A percentile compares a stretch with the other conserved stretches of the same genome.
Conservation (phyloP, 768 basidiomycete genomes). For the Tephrocybe rancida region DNA sequence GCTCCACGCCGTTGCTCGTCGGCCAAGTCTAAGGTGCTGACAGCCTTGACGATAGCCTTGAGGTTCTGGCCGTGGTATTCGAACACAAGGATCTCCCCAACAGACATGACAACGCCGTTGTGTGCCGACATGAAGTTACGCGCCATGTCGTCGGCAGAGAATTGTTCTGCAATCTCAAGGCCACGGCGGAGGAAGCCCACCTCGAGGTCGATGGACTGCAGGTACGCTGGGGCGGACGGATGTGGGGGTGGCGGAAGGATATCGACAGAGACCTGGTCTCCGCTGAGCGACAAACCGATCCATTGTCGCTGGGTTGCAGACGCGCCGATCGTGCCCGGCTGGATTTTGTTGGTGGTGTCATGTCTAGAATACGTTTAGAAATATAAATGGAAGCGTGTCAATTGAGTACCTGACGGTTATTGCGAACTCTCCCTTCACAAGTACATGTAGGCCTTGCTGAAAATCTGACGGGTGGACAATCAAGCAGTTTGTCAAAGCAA, state of each 20-base stretch:
- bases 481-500: constrained; percentile 82
- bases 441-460: constrained; percentile 67
- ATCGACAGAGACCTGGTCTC: constrained; percentile 77
- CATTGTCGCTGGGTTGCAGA: constrained; percentile 84
- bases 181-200: constrained; percentile 62
- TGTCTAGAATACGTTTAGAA: constrained; percentile 47
- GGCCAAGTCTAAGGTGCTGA: constrained; percentile 63
- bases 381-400: neutral
- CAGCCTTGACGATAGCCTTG: constrained; percentile 64
- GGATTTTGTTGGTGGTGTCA: constrained; percentile 74
- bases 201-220: constrained; percentile 83
- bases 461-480: constrained; percentile 84
- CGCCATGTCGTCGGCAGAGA: constrained; percentile 86
- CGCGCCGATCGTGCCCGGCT: constrained; percentile 72
- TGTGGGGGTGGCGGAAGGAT: constrained; percentile 56
- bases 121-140: constrained; percentile 75
- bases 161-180: constrained; percentile 64
- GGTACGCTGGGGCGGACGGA: constrained; percentile 55
- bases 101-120: constrained; percentile 68
- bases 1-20: constrained; percentile 55
- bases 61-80: constrained; percentile 89
- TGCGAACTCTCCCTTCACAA: constrained; percentile 72
- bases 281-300: constrained; percentile 80
- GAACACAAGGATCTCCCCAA: constrained; percentile 74
- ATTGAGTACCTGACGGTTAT: constrained; percentile 70